A percentile compares a stretch with the other conserved stretches of the same genome.
Evolutionary conservation across 2,329 filamentous ascomycete species (phyloP).

Genomic region (Pestalotiopsis sp.): DNA sequence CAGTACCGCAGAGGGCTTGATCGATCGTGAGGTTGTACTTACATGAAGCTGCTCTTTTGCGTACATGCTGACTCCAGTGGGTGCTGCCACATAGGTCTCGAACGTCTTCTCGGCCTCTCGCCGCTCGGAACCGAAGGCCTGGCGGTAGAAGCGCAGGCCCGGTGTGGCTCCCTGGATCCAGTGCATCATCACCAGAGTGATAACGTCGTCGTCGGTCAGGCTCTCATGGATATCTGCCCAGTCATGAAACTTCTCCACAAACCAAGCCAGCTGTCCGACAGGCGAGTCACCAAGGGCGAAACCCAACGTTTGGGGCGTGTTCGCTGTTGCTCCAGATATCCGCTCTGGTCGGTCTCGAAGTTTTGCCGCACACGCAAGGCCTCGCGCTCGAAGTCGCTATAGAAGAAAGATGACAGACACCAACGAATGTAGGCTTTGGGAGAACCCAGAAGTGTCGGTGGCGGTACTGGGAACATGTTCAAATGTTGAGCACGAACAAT

Average conservation of each 20-base stretch:
- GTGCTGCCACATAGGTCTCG: neutral
- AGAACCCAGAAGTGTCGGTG: neutral
- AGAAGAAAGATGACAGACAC: neutral
- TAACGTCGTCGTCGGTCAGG: slow-evolving; percentile 20
- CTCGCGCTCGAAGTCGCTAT: neutral
- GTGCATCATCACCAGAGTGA: slow-evolving; percentile 24
- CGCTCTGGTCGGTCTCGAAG: neutral
- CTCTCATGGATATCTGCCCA: neutral
- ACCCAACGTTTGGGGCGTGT: slow-evolving; percentile 27
- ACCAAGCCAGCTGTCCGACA: slow-evolving; percentile 30
- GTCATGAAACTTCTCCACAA: slow-evolving; percentile 12
- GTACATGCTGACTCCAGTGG: neutral
- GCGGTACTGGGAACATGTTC: slow-evolving; percentile 14
- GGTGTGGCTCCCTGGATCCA: slow-evolving; percentile 22
- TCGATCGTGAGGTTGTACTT: neutral
- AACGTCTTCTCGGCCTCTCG: neutral
- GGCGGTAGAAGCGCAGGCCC: slow-evolving; percentile 17
- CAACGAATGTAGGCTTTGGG: neutral
- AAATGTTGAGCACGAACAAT: slow-evolving; percentile 12
- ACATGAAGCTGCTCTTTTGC: neutral
- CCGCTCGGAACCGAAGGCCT: neutral
- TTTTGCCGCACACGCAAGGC: neutral
- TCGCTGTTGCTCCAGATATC: slow-evolving; percentile 12
- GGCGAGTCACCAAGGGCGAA: slow-evolving; percentile 33
- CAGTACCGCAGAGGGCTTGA: neutral